These are phyloP conservation scores for Thelonectria rubi DNA, from an alignment of 2,329 filamentous ascomycete genomes.

Conservation along the genomic window DNA sequence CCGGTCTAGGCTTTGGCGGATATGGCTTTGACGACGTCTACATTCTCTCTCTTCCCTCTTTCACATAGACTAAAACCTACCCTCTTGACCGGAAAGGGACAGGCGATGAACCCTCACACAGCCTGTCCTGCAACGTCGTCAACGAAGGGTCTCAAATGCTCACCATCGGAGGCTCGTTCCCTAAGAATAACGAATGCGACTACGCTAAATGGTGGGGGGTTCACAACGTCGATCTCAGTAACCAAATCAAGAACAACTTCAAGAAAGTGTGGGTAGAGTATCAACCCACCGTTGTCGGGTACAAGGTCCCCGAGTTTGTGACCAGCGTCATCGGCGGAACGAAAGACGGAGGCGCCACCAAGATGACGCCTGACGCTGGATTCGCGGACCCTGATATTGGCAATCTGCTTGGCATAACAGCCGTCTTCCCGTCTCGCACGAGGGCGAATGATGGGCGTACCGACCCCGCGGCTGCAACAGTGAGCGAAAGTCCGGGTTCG, in stretches of 20 bases:
- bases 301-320: constrained; percentile 62
- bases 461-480: too few species aligned
- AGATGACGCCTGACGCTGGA: constrained; percentile 56
- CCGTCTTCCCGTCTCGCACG: too few species aligned
- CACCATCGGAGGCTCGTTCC: constrained; percentile 68
- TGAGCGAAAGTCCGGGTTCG: too few species aligned
- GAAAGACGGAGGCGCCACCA: constrained; percentile 61
- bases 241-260: constrained; percentile 56
- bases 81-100: constrained; percentile 52
- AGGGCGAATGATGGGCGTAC: too few species aligned
- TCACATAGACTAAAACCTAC: constrained; percentile 67
- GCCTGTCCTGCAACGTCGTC: constrained; percentile 64
- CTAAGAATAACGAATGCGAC: constrained; percentile 59
- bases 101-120: constrained; percentile 59
- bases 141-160: constrained; percentile 68
- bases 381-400: too few species aligned
- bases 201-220: constrained; percentile 60
- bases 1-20: constrained; percentile 61
- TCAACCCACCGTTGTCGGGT: constrained; percentile 57
- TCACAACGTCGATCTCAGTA: constrained; percentile 66
- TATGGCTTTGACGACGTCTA: constrained; percentile 67
- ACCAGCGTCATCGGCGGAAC: constrained; percentile 60
- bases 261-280: constrained; percentile 61
- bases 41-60: constrained; percentile 67
- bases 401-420: too few species aligned